These are phyloP conservation scores for Polysphondylium violaceum DNA, from an alignment of 78 protist genomes.

Conservation along the genomic window DNA sequence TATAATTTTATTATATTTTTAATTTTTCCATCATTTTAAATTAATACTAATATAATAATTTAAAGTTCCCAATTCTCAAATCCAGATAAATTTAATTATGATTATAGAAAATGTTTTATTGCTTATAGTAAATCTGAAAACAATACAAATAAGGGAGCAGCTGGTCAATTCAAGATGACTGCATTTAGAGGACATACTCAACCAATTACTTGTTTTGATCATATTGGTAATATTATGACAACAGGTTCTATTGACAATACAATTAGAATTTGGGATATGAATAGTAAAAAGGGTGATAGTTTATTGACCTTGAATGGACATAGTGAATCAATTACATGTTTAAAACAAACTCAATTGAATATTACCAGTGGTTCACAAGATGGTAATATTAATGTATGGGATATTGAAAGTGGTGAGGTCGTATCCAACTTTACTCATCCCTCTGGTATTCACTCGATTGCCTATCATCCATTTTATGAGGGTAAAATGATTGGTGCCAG, in stretches of 20 bases:
- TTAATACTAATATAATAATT: not conserved
- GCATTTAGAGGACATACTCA: conserved; percentile 68
- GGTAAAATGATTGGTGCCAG: not conserved
- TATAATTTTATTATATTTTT: not conserved
- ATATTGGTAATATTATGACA: conserved; percentile 46
- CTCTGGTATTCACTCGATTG: conserved; percentile 1
- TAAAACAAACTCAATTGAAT: conserved; percentile 7
- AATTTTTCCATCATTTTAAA: not conserved
- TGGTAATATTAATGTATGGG: conserved; percentile 32
- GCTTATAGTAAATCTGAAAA: conserved; percentile 9
- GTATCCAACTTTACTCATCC: not conserved
- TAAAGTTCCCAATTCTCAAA: conserved; percentile 17
- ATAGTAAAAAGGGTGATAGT: conserved; percentile 22
- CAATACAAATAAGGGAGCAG: conserved; percentile 39
- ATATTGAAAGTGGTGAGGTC: conserved; percentile 23
- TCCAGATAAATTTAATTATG: conserved; percentile 54
- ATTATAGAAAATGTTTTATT: conserved; percentile 42
- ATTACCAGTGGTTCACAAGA: conserved; percentile 29
- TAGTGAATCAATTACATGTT: not conserved
- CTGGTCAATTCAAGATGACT: conserved; percentile 69
- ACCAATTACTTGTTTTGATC: conserved; percentile 25
- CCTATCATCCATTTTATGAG: conserved; percentile 5
- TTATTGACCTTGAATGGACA: conserved; percentile 33
- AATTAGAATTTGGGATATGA: conserved; percentile 59
- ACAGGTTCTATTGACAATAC: conserved; percentile 52